Base-by-base conservation (phyloP, 148 eudicot genomes). In the Nepenthes gracilis region DNA sequence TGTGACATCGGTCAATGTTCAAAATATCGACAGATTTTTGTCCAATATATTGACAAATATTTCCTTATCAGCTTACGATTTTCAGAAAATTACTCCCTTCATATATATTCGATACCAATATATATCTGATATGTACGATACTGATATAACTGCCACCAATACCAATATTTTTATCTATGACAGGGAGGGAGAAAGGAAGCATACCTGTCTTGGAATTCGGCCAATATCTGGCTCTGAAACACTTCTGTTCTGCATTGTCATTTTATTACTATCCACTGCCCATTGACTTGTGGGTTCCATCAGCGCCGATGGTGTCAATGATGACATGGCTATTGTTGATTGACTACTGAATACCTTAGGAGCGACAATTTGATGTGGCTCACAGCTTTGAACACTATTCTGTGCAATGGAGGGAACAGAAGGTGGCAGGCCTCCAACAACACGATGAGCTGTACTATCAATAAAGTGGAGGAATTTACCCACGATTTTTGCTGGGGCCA, bases 381-480 rank as follows among this genome's bases (percentile, higher is more conserved):
- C 94, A 70, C 45, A 70, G 62, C 78, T 67, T 36, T 78, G 81
- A 12, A 62, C 54, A 72, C 64, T 57, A 61, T 66, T 70, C 45
- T 72, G 81, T 38, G 81, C 14, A 47, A 75, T 40, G 33, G 87
- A 71, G 59, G 95, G 93, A 36, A 57, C 81, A 62, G 96, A 81
- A 8, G 99, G 96, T 14, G 97, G 95, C 14, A 83, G 74, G 32
- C 97, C 91, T 60, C 98, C 98, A 77, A 93, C 91, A 66, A 88
- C 99, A 65, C 95, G 86, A 40, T 88, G 86, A 56, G 95, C 95
- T 14, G 99, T 93, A 57, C 70, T 88, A 72, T 93, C 99, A 70
- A 93, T 67, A 64, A 93, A 72, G 70, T 81, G 88, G 65, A 86
- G 79, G 75, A 93, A 65, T 78, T 81, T 89, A 54, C 89, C 92